Evolutionary conservation across 768 basidiomycete species (phyloP).

Genomic region (Nidula microcarpa): DNA sequence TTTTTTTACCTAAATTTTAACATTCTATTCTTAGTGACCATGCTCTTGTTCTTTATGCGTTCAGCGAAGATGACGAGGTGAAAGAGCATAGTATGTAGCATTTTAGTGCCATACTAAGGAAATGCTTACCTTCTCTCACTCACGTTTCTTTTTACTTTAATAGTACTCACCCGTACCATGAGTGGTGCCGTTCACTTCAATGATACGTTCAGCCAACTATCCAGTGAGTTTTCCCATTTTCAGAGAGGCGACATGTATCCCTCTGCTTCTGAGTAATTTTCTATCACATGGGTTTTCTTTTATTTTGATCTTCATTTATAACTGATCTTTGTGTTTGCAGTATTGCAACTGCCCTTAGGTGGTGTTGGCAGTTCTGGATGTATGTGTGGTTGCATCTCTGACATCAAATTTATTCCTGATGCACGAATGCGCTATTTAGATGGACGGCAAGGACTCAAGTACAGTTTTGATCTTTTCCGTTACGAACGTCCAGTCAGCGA

Average conservation of each 20-base stretch:
- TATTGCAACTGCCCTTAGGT: constrained; percentile 25
- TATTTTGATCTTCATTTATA: no score
- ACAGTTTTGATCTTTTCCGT: constrained; percentile 53
- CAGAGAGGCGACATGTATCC: neutral
- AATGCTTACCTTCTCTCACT: neutral
- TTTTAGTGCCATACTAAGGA: no score
- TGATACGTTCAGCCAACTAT: constrained; percentile 55
- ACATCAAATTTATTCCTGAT: neutral
- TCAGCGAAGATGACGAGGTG: constrained; percentile 43
- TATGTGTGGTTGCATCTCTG: constrained; percentile 24
- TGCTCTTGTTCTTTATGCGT: constrained; percentile 63
- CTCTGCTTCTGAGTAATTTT: no score
- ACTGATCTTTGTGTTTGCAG: constrained; percentile 6
- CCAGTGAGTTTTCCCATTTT: constrained; percentile 28
- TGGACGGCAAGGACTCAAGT: constrained; percentile 49
- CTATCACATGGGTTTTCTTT: no score
- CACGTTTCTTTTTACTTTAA: neutral
- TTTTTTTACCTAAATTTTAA: neutral
- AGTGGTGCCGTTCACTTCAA: constrained; percentile 60
- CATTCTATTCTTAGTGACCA: constrained; percentile 34
- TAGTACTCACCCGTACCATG: constrained; percentile 52
- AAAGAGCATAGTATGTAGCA: constrained; percentile 33
- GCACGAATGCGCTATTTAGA: constrained; percentile 26
- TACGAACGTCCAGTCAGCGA: constrained; percentile 46
- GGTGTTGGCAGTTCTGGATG: constrained; percentile 62